A percentile compares a stretch with the other conserved stretches of the same genome.
Conservation (phyloP, 129 eudicot genomes). For the Helianthus tuberosus region DNA sequence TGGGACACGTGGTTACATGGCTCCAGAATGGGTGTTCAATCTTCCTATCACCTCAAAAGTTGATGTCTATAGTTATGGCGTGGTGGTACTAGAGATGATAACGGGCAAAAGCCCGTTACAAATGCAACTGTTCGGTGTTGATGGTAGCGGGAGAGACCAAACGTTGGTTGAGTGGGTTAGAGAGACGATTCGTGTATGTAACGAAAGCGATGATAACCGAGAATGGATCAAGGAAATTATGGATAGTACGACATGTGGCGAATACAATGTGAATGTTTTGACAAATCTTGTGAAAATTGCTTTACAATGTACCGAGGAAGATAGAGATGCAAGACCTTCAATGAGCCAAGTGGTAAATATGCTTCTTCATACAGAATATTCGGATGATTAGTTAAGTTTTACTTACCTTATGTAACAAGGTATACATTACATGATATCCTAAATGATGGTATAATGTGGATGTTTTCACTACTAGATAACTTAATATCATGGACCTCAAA, state of each 20-base stretch:
- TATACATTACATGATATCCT: background rate
- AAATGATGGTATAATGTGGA: too few species aligned
- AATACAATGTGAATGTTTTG: conserved; percentile 21
- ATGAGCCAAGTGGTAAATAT: conserved; percentile 51
- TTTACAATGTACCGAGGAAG: conserved; percentile 54
- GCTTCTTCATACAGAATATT: conserved; percentile 25
- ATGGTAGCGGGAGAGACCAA: conserved; percentile 19
- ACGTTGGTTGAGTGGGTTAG: conserved; percentile 42
- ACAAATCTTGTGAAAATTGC: conserved; percentile 36
- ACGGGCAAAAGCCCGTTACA: conserved; percentile 43
- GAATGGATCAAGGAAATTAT: conserved; percentile 30
- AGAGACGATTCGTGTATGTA: conserved; percentile 15
- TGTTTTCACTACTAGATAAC: too few species aligned
- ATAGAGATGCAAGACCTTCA: conserved; percentile 47
- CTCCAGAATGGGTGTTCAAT: conserved; percentile 60
- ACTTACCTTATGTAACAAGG: background rate
- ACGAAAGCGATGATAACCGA: background rate
- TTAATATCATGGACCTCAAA: too few species aligned
- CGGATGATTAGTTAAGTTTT: conserved; percentile 12
- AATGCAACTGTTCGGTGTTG: background rate
- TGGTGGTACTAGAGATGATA: conserved; percentile 50
- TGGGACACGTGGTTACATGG: conserved; percentile 73
- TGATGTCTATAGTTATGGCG: conserved; percentile 58
- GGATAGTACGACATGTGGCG: conserved; percentile 27
- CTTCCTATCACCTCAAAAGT: conserved; percentile 55